phyloP scores from a whole-genome alignment of 2,329 filamentous ascomycete species.

The Fusarium caatingaense region DNA sequence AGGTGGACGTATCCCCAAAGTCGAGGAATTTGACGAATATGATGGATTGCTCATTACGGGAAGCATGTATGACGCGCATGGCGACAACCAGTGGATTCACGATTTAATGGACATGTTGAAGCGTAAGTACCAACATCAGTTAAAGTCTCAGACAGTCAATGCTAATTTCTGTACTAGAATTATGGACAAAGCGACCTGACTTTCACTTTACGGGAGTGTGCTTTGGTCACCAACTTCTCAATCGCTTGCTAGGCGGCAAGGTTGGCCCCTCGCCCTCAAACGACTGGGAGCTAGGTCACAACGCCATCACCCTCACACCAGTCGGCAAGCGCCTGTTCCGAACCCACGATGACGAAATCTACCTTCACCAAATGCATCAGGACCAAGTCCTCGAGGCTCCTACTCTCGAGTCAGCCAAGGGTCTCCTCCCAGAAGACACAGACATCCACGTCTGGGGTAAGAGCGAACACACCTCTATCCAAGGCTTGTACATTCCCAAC shows the following conservation, averaged over 20 bases:
- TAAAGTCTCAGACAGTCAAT: background rate
- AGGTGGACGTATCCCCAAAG: slow-evolving; percentile 59
- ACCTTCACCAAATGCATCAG: slow-evolving; percentile 83
- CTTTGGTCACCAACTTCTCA: slow-evolving; percentile 85
- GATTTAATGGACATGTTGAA: slow-evolving; percentile 70
- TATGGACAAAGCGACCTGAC: slow-evolving; percentile 63
- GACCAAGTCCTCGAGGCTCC: slow-evolving; percentile 76
- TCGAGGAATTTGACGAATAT: slow-evolving; percentile 67
- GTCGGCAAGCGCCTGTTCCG: slow-evolving; percentile 77
- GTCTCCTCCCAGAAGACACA: slow-evolving; percentile 53
- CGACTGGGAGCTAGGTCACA: slow-evolving; percentile 79
- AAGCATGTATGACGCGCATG: slow-evolving; percentile 75
- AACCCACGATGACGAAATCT: slow-evolving; percentile 59
- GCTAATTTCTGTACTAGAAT: slow-evolving; percentile 45
- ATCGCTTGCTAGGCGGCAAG: slow-evolving; percentile 74
- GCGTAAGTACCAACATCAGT: slow-evolving; percentile 46
- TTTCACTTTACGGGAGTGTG: slow-evolving; percentile 78
- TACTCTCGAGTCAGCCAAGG: slow-evolving; percentile 56
- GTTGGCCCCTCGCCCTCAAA: slow-evolving; percentile 73
- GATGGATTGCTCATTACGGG: slow-evolving; percentile 82
- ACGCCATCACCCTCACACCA: slow-evolving; percentile 70
- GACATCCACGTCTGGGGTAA: slow-evolving; percentile 69
- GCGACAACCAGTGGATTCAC: slow-evolving; percentile 77
- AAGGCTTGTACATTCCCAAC: slow-evolving; percentile 77
- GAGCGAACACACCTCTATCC: slow-evolving; percentile 73